These are phyloP conservation scores for Aspergillus saccharolyticus DNA, from an alignment of 495 filamentous ascomycete genomes.

Conservation along the genomic window DNA sequence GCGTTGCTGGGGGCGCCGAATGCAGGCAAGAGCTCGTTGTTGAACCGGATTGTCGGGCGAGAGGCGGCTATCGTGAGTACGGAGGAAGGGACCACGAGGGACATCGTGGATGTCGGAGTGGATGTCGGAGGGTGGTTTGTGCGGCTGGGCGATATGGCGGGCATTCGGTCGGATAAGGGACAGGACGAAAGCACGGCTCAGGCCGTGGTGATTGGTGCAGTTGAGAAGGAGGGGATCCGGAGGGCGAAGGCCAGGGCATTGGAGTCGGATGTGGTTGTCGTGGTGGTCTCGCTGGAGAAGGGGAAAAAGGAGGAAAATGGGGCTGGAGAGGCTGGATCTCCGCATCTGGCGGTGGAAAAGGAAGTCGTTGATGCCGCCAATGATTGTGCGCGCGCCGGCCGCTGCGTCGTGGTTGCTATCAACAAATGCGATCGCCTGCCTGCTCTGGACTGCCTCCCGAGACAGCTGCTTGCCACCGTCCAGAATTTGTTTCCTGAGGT, in stretches of 20 bases:
- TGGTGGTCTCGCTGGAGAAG: slow-evolving; percentile 66
- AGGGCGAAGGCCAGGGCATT: slow-evolving; percentile 75
- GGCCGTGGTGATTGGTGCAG: slow-evolving; percentile 52
- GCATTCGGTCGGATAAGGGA: slow-evolving; percentile 52
- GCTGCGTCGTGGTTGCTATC: slow-evolving; percentile 63
- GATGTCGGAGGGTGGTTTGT: slow-evolving; percentile 88
- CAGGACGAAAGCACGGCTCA: slow-evolving; percentile 4
- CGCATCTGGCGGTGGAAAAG: slow-evolving; percentile 43
- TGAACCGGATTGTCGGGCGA: slow-evolving; percentile 86
- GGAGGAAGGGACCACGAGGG: slow-evolving; percentile 88
- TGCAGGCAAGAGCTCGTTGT: slow-evolving; percentile 87
- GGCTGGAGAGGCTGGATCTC: slow-evolving; percentile 21
- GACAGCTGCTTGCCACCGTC: slow-evolving; percentile 18
- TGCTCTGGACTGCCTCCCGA: slow-evolving; percentile 11
- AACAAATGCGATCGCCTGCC: slow-evolving; percentile 74
- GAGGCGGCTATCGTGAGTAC: slow-evolving; percentile 92
- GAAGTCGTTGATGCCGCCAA: slow-evolving; percentile 55
- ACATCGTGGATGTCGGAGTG: slow-evolving; percentile 87
- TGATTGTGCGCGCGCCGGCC: slow-evolving; percentile 49
- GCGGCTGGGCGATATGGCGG: slow-evolving; percentile 87
- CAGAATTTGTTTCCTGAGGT: slow-evolving; percentile 33
- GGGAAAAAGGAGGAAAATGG: slow-evolving; percentile 18
- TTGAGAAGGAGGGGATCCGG: slow-evolving; percentile 89
- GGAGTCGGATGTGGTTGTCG: slow-evolving; percentile 81
- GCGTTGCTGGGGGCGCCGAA: slow-evolving; percentile 89